Evolutionary conservation across 1,139 yeast species (phyloP).

Genomic region (Yamadazyma kanchanaburiensis): DNA sequence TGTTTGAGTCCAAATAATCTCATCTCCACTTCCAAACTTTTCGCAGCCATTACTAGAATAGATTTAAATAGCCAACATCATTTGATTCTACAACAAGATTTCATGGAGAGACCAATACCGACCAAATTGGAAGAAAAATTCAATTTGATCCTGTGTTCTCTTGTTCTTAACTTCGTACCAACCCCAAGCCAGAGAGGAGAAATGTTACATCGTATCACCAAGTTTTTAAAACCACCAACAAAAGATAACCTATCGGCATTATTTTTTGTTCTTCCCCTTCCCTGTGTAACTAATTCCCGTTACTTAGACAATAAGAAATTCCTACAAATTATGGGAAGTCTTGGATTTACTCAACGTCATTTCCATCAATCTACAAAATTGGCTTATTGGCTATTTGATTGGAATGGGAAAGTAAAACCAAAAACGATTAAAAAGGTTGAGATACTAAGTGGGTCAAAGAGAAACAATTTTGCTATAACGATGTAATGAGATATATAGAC

Average conservation of each 20-base stretch:
- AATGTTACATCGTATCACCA: constrained; percentile 62
- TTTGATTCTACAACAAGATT: constrained; percentile 70
- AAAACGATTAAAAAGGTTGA: constrained; percentile 36
- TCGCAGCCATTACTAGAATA: constrained; percentile 53
- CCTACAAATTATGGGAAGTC: constrained; percentile 44
- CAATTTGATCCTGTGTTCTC: constrained; percentile 72
- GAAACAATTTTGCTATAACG: constrained; percentile 65
- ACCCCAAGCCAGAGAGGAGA: constrained; percentile 66
- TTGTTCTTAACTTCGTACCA: constrained; percentile 87
- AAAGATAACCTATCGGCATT: constrained; percentile 30
- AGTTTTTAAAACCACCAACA: constrained; percentile 46
- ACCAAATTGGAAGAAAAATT: constrained; percentile 43
- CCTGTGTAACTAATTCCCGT: constrained; percentile 80
- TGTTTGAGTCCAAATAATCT: constrained; percentile 65
- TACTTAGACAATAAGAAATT: constrained; percentile 54
- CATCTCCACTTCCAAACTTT: constrained; percentile 57
- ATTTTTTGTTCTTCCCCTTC: constrained; percentile 83
- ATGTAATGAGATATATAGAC: constrained; percentile 2
- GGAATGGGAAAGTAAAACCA: constrained; percentile 31
- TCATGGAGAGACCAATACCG: constrained; percentile 75
- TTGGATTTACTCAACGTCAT: constrained; percentile 54
- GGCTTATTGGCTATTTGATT: constrained; percentile 69
- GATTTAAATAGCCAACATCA: constrained; percentile 84
- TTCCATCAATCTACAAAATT: constrained; percentile 67
- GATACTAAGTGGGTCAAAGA: constrained; percentile 47